Evolutionary conservation across 108 stramenopile genomes (phyloP).

Genomic region (Hondaea fermentalgiana): DNA sequence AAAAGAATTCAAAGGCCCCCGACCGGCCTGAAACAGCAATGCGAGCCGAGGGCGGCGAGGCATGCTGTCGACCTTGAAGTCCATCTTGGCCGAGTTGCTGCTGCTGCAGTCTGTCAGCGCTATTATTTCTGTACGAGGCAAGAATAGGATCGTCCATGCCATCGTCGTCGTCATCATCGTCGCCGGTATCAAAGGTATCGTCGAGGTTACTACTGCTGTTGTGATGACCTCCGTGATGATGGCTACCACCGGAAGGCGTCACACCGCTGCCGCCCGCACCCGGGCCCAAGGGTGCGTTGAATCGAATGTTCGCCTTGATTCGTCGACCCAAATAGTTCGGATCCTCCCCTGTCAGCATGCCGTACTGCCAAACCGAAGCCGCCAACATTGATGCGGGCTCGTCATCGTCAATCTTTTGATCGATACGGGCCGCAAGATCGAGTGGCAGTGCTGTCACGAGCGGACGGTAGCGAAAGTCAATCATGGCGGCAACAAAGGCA

Average conservation of each 20-base stretch:
- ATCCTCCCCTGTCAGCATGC: background rate
- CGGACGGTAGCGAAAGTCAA: background rate
- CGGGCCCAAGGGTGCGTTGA: background rate
- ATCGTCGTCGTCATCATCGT: background rate
- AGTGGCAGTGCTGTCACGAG: background rate
- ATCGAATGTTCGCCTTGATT: background rate
- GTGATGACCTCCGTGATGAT: background rate
- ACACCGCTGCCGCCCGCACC: no score
- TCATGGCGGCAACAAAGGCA: background rate
- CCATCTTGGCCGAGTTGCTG: background rate
- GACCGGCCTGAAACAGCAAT: background rate
- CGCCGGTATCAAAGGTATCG: background rate
- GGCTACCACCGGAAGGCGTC: background rate
- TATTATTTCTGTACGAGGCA: background rate
- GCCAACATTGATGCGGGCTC: background rate
- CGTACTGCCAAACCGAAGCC: slow-evolving; percentile 17
- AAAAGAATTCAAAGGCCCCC: background rate
- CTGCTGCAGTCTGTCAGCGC: background rate
- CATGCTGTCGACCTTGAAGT: background rate
- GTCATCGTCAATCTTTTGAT: background rate
- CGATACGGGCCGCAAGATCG: background rate
- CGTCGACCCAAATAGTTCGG: background rate
- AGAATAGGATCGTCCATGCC: background rate
- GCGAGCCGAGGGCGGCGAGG: background rate
- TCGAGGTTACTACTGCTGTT: background rate